Percentiles rank a stretch among this genome's conserved stretches.
phyloP scores from a whole-genome alignment of 257 asterid genomes.

The Linderniella brevidens region DNA sequence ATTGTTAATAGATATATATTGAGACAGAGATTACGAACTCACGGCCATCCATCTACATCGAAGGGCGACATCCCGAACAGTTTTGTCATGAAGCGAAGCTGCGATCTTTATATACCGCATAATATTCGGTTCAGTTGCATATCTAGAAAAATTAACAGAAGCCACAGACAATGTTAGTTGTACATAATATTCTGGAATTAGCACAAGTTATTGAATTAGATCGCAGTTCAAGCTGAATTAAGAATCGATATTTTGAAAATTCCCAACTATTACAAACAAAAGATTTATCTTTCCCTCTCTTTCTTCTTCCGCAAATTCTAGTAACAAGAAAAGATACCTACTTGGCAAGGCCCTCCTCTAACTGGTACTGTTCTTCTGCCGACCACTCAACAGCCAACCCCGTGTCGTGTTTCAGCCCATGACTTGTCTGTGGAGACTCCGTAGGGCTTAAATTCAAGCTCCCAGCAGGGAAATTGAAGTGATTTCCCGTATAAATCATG shows the following conservation, averaged over 20 bases:
- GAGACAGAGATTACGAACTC: conserved; percentile 19
- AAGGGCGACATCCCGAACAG: conserved; percentile 83
- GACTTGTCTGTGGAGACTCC: conserved; percentile 17
- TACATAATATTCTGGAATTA: conserved; percentile 3
- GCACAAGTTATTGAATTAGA: too few relatives aligned
- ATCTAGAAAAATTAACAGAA: conserved; percentile 25
- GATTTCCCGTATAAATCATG: conserved; percentile 31
- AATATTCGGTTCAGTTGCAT: conserved; percentile 51
- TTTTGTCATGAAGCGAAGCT: conserved; percentile 59
- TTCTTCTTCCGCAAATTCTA: not conserved
- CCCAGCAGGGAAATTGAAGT: conserved; percentile 19
- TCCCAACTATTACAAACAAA: not conserved
- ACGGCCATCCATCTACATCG: conserved; percentile 92
- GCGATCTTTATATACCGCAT: conserved; percentile 74
- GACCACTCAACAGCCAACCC: conserved; percentile 81
- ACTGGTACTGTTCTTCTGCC: conserved; percentile 48
- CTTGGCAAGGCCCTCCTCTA: conserved; percentile 83
- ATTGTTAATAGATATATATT: not conserved
- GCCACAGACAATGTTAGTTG: conserved; percentile 8
- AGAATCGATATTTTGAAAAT: not conserved
- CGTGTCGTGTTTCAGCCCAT: conserved; percentile 67
- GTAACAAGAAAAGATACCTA: conserved; percentile 37
- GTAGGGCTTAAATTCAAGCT: conserved; percentile 17
- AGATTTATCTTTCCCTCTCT: not conserved
- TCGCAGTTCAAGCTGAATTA: too few relatives aligned